Evolutionary conservation across 1,284 basidiomycete genomes (phyloP).

Genomic region (Somion occarium): DNA sequence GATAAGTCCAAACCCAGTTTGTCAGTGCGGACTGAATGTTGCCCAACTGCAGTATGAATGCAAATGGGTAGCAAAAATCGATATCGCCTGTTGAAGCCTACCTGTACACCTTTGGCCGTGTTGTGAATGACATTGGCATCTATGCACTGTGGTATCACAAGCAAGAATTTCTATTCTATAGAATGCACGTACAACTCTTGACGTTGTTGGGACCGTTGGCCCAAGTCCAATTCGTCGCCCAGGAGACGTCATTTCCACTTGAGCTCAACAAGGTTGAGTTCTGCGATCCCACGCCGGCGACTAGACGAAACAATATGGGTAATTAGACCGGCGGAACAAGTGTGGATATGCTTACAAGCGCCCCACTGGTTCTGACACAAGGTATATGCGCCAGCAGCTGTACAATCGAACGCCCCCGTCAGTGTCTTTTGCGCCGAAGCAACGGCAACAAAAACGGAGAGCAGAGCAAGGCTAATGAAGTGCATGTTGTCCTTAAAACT

Average conservation of each 20-base stretch:
- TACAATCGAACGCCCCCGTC: constrained; percentile 40
- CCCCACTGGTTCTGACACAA: constrained; percentile 60
- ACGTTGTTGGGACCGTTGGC: constrained; percentile 46
- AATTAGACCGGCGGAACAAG: neutral
- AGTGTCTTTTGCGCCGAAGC: constrained; percentile 21
- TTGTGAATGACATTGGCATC: constrained; percentile 43
- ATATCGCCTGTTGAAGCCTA: too few species aligned
- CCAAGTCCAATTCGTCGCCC: constrained; percentile 56
- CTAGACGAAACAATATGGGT: constrained; percentile 17
- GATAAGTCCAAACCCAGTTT: constrained; percentile 47
- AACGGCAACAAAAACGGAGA: too few species aligned
- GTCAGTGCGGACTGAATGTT: constrained; percentile 42
- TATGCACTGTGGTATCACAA: too few species aligned
- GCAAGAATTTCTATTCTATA: too few species aligned
- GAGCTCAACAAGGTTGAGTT: constrained; percentile 42
- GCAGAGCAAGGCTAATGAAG: too few species aligned
- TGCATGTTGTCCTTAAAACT: too few species aligned
- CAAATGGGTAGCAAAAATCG: too few species aligned
- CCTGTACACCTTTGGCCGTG: constrained; percentile 44
- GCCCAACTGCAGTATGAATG: too few species aligned
- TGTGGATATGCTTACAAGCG: constrained; percentile 26
- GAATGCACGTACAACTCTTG: constrained; percentile 43
- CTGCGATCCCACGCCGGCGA: constrained; percentile 45
- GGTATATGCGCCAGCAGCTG: constrained; percentile 41
- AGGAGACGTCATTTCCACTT: constrained; percentile 39